Percentiles rank a stretch among this genome's conserved stretches.
These are phyloP conservation scores for Saksenaea oblongispora DNA, from an alignment of 371 early-diverging fungal genomes.

Conservation along the genomic window DNA sequence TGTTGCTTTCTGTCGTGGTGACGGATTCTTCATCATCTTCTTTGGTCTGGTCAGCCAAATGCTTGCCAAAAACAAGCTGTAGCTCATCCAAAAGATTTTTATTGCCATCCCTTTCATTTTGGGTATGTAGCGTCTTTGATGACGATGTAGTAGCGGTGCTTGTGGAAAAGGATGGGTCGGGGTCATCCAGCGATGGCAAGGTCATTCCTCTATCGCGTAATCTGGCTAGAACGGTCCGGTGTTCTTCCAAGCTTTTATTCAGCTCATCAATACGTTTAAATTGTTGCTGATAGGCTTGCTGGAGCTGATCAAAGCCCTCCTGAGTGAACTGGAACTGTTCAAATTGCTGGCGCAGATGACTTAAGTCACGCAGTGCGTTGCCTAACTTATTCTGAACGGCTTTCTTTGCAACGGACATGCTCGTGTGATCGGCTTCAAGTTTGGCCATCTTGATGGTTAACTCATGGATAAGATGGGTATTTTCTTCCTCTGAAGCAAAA, in stretches of 20 bases:
- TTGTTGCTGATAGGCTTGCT: constrained; percentile 34
- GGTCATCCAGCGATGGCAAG: constrained; percentile 7
- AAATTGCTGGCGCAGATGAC: constrained; percentile 25
- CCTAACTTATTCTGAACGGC: constrained; percentile 15
- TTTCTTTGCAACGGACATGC: constrained; percentile 13
- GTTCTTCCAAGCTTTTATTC: constrained; percentile 37
- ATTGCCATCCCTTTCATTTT: constrained; percentile 15
- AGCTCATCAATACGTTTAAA: constrained; percentile 34
- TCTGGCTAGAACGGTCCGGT: constrained; percentile 25
- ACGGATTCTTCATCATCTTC: background rate
- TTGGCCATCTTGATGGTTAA: background rate
- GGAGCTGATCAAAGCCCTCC: constrained; percentile 25
- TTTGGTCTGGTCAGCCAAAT: background rate
- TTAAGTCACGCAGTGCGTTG: constrained; percentile 21
- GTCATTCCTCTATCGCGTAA: constrained; percentile 19
- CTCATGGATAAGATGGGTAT: constrained; percentile 6
- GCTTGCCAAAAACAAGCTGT: background rate
- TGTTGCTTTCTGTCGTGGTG: constrained; percentile 5
- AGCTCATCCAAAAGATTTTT: constrained; percentile 38
- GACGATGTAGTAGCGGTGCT: background rate
- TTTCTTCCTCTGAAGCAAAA: constrained; percentile 9
- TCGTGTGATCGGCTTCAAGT: background rate
- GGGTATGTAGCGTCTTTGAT: background rate
- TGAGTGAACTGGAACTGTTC: constrained; percentile 25
- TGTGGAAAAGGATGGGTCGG: background rate